Percentiles rank a stretch among this genome's conserved stretches.
Evolutionary conservation across 164 flowering plant genomes (phyloP).

Genomic region (Chloranthus sessilifolius): DNA sequence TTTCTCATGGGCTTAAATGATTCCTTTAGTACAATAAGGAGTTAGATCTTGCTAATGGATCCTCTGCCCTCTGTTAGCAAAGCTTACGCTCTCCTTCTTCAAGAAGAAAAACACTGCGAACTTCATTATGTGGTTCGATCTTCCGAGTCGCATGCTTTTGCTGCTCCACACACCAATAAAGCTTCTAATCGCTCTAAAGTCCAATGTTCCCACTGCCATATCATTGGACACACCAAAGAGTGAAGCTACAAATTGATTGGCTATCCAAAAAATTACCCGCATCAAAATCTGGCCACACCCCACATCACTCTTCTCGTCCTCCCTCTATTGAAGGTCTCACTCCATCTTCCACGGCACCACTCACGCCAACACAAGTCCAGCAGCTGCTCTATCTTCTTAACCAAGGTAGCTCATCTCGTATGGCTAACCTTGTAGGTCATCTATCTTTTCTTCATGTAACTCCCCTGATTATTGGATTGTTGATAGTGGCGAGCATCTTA

Average conservation of each 20-base stretch:
- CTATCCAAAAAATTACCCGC: not conserved
- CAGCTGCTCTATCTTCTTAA: no score
- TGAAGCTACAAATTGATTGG: not conserved
- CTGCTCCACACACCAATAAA: not conserved
- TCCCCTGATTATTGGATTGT: no score
- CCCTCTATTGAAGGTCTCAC: not conserved
- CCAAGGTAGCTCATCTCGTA: no score
- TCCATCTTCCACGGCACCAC: no score
- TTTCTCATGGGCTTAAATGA: not conserved
- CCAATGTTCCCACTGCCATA: not conserved
- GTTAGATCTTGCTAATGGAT: constrained; percentile 4
- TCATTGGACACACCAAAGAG: not conserved
- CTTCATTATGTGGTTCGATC: not conserved
- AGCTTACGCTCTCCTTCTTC: not conserved
- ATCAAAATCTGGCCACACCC: not conserved
- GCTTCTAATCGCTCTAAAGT: not conserved
- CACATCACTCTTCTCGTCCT: not conserved
- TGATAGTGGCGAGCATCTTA: no score
- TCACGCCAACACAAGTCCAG: no score
- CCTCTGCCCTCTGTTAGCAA: not conserved
- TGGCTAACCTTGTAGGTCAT: no score
- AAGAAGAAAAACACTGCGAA: constrained; percentile 2
- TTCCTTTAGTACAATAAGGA: not conserved
- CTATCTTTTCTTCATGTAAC: no score
- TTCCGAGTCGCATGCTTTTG: no score